Evolutionary conservation across 179 eudicot genomes (phyloP).

Genomic region (Beta macrorhiza): DNA sequence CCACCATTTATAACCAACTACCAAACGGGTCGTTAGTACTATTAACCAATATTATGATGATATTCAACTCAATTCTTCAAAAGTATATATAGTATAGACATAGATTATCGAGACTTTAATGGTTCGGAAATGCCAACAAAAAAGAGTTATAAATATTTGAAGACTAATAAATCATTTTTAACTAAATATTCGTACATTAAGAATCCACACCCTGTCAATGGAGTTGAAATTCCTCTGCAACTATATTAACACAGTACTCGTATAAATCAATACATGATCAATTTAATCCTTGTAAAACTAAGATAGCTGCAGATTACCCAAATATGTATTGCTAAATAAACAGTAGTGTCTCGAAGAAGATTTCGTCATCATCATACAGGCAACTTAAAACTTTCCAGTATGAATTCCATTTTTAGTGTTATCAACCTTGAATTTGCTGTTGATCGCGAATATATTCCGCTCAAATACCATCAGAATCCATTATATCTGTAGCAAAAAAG

Average conservation of each 20-base stretch:
- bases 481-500: background rate
- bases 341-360: slow-evolving; percentile 8
- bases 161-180: background rate
- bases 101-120: background rate
- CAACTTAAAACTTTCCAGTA: background rate
- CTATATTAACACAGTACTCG: background rate
- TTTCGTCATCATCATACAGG: slow-evolving; percentile 28
- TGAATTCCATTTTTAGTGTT: background rate
- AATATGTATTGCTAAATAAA: background rate
- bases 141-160: background rate
- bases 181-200: background rate
- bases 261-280: background rate
- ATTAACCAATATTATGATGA: too few relatives aligned
- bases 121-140: background rate
- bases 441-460: background rate
- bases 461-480: background rate
- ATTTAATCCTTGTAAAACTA: background rate
- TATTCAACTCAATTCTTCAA: too few relatives aligned
- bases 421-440: background rate
- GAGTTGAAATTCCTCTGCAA: background rate
- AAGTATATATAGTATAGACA: background rate
- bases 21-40: too few relatives aligned
- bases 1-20: too few relatives aligned
- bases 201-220: background rate
- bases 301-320: background rate